Evolutionary conservation across 768 basidiomycete species (phyloP), one percentile per base, ranked within the genome.

Genomic region (Kondoa malvinella): DNA sequence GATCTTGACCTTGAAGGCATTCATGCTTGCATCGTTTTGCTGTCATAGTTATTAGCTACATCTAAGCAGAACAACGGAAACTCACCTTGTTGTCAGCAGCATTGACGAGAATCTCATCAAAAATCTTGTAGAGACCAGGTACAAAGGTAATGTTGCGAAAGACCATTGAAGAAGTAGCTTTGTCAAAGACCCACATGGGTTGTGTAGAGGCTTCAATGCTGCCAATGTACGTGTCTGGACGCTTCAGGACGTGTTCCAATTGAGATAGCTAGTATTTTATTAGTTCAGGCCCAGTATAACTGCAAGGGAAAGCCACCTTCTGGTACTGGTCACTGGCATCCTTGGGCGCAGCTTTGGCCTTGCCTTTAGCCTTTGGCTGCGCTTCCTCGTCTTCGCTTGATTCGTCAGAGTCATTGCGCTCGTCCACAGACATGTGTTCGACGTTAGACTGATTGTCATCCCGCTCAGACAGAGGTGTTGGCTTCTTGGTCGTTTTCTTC

Each of bases 61-160:
- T 26, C 66, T 25, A 63, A 59, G 1, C 33, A n/a, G 8, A 60
- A 25, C 21, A 34, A 25, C 27, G 34, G 1, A 57, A 62, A 29
- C 81, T 67, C 71, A 89, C 94, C 86, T 99, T 99, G 80, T 97
- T 95, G 77, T 99, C 95, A 2, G 95, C 95, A 26, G 95, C 95
- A 77, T 99, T 99, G 73, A 99, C 95, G 1, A 99, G 81, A 74
- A 99, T 99, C 79, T 99, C 95, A 74, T 99, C 95, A 16, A 99
- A 87, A 74, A 99, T 99, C 82, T 99, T 99, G 83, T 92, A 92
- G 77, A 99, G 94, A 65, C 92, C 95, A 0, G 95, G 95, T 1
- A 96, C 92, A 75, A 87, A 99, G 73, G 84, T 88, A 32, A 78
- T 79, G 12, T 78, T 74, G 26, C 81, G 82, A 73, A 84, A 78